Base-by-base conservation (phyloP, 306 rosid genomes). In the Mimosa bimucronata region DNA sequence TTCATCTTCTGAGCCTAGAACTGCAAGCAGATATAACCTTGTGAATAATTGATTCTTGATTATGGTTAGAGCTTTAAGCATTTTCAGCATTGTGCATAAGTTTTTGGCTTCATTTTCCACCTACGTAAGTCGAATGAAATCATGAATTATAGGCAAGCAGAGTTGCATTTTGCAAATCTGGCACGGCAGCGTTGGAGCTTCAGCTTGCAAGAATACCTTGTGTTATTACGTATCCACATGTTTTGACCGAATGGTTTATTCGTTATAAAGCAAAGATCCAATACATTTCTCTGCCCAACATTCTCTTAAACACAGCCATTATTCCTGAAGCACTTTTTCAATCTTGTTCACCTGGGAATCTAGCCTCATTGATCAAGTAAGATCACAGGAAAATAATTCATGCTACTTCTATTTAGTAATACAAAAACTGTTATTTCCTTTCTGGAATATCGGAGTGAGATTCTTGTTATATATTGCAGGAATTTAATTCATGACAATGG, bases 131-230 rank as follows among this genome's bases (percentile, higher is more conserved):
- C n/a, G n/a, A n/a, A n/a, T n/a, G n/a, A n/a, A n/a, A n/a, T n/a
- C 62, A 21, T 53, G 60, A 64, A 14, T 87, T 83, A 75, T 91
- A 92, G 98, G 98, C 96, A 9, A 91, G 98, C 78, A 91, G 64
- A 73, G 96, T 88, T 69, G 97, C 97, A 0, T 84, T 95, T 71
- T 95, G 98, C 80, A 80, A 98, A 77, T 95, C 98, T 14, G 98
- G 98, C 74, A 92, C 98, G 13, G 96, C 86, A 58, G 91, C 92
- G 67, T 83, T 87, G 58, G 98, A 91, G 91, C 74, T 91, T 86
- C 97, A 94, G 86, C 92, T 94, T 85, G 95, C 97, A 45, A 88
- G 92, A 50, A 74, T 88, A 75, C 98, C 98, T 16, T 94, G 97
- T 70, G 85, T 91, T 40, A 91, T 94, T 34, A 94, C 92, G 30